These are phyloP conservation scores for Epicoccum sorghinum DNA, from an alignment of 2,329 filamentous ascomycete species.

Conservation along the genomic window DNA sequence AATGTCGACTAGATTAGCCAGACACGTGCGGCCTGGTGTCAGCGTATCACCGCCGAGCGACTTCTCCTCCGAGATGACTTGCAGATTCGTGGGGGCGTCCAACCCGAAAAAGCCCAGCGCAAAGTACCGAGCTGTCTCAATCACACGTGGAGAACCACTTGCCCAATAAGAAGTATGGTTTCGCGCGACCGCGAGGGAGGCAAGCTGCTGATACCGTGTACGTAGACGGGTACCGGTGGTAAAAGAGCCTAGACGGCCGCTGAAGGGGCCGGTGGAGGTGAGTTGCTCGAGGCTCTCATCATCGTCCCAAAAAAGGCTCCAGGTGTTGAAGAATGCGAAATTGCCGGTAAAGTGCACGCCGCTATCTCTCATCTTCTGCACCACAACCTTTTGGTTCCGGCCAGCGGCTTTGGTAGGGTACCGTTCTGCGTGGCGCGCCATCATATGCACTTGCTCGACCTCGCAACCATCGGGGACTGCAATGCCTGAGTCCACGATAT, in stretches of 20 bases:
- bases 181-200: conserved; percentile 32
- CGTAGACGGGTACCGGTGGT: conserved; percentile 60
- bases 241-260: conserved; percentile 61
- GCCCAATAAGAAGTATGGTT: conserved; percentile 56
- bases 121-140: conserved; percentile 63
- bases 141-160: conserved; percentile 59
- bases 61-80: conserved; percentile 60
- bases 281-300: conserved; percentile 58
- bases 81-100: conserved; percentile 53
- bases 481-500: conserved; percentile 50
- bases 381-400: conserved; percentile 54
- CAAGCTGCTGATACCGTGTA: conserved; percentile 59
- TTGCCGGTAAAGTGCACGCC: conserved; percentile 54
- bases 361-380: conserved; percentile 53
- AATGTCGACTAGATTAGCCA: conserved; percentile 47
- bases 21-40: conserved; percentile 59
- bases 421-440: conserved; percentile 64
- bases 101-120: conserved; percentile 61
- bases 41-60: conserved; percentile 61
- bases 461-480: conserved; percentile 55
- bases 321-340: conserved; percentile 61
- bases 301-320: conserved; percentile 60
- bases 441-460: conserved; percentile 66
- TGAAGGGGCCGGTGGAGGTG: conserved; percentile 62
- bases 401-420: conserved; percentile 61